Evolutionary conservation across 306 rosid species (phyloP).

Genomic region (Dalbergia cochinchinensis): DNA sequence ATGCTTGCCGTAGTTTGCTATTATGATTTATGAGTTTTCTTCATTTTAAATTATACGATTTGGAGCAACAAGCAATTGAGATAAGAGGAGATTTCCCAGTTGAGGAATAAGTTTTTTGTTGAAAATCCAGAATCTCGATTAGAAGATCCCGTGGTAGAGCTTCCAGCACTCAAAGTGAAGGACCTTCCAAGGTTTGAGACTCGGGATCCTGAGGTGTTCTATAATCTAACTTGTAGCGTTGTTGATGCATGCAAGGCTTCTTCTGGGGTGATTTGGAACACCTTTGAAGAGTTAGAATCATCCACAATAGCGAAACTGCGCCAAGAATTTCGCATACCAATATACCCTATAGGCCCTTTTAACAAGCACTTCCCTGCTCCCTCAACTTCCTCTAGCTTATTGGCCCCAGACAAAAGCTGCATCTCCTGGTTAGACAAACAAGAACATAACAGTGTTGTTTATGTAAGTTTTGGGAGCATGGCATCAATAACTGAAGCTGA

Average conservation of each 20-base stretch:
- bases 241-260: constrained; percentile 49
- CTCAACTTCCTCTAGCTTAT: constrained; percentile 39
- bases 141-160: constrained; percentile 55
- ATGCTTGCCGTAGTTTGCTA: not conserved
- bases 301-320: constrained; percentile 34
- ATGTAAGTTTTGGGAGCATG: constrained; percentile 68
- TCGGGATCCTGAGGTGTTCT: constrained; percentile 13
- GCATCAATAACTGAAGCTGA: constrained; percentile 40
- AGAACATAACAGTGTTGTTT: constrained; percentile 55
- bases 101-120: not conserved
- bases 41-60: not conserved
- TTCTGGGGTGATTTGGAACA: constrained; percentile 67
- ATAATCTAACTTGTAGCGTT: constrained; percentile 17
- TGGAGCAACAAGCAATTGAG: not conserved
- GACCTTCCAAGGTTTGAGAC: constrained; percentile 55
- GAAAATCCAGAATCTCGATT: constrained; percentile 46
- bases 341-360: constrained; percentile 71
- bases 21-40: not conserved
- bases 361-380: constrained; percentile 49
- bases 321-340: constrained; percentile 50
- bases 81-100: not conserved
- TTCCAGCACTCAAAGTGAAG: constrained; percentile 60
- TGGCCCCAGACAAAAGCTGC: constrained; percentile 55
- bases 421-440: constrained; percentile 60
- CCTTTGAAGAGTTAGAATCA: constrained; percentile 57